A percentile compares a stretch with the other conserved stretches of the same genome.
phyloP scores from a whole-genome alignment of 306 rosid genomes.

The Oxytropis ochrocephala region DNA sequence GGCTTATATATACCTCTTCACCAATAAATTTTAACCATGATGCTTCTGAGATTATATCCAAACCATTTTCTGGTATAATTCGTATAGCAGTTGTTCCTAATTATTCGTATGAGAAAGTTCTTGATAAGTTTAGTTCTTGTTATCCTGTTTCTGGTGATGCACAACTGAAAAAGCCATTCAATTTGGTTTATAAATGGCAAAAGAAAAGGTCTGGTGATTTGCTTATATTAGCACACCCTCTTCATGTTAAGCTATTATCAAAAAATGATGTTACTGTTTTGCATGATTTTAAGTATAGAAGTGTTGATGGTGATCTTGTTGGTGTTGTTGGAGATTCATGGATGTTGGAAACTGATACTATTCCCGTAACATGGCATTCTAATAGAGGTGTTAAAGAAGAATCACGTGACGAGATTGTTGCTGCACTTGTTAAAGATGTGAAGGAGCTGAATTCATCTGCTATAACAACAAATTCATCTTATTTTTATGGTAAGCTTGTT shows the following conservation, averaged over 20 bases:
- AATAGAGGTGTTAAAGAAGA: slow-evolving; percentile 44
- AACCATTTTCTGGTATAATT: slow-evolving; percentile 51
- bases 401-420: slow-evolving; percentile 41
- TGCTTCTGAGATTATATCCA: slow-evolving; percentile 34
- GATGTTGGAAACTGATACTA: slow-evolving; percentile 44
- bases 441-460: slow-evolving; percentile 33
- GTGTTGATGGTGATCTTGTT: slow-evolving; percentile 87
- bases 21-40: slow-evolving; percentile 32
- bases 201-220: slow-evolving; percentile 61
- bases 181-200: slow-evolving; percentile 63
- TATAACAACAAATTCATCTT: slow-evolving; percentile 45
- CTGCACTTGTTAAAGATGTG: slow-evolving; percentile 66
- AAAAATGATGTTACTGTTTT: slow-evolving; percentile 32
- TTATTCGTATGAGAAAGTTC: slow-evolving; percentile 28
- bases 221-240: slow-evolving; percentile 86
- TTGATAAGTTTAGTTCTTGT: slow-evolving; percentile 57
- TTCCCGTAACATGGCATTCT: slow-evolving; percentile 76
- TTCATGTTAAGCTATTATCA: slow-evolving; percentile 55
- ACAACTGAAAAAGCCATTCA: slow-evolving; percentile 35
- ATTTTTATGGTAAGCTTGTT: slow-evolving; percentile 68
- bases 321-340: slow-evolving; percentile 85
- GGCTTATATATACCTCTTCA: slow-evolving; percentile 65
- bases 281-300: slow-evolving; percentile 53
- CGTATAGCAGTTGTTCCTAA: slow-evolving; percentile 51
- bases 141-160: slow-evolving; percentile 72